Base-by-base conservation (phyloP, 2,329 filamentous ascomycete species). In the Escovopsis sp. region DNA sequence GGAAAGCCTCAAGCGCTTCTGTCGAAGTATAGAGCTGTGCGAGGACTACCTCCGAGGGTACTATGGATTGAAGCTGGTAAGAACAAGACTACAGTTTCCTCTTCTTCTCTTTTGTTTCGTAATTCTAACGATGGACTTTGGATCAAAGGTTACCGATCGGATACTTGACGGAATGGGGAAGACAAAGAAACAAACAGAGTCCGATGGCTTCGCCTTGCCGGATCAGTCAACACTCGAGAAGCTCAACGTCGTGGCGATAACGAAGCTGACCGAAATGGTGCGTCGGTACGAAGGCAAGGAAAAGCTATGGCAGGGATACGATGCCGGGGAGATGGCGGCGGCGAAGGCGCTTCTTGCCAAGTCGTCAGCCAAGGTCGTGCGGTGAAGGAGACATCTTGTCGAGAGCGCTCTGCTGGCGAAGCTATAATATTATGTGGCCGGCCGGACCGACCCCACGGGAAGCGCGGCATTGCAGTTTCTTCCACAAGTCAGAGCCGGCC, bases 21-120 rank as follows among this genome's bases (percentile, higher is more conserved):
- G 82, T 58, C 77, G 91, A 53, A 91, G 87, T 55, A 77, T 96
- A 49, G 91, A 98, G 64, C 73, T 98, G 41, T 96, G 91, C 56
- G 85, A 95, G 53, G 80, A 87, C 57, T 96, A 95, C 58, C 63
- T 96, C 47, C 78, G 91, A 47, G 91, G 88, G 1, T 94, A 87
- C 59, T 96, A 94, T 61, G 91, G 91, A 6, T 66, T 98, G 46
- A 91, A 89, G 59, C 60, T 88, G 61, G 81, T 87, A 62, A 54
- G 73, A 18, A 28, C 23, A 9, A 19, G 4, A 26, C 9, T 12
- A 12, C 12, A 26, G 23, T 12, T 26, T 30, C 23, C 11, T 30
- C 2, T 23, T 10, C 33, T 37, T 35, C 9, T 6, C 18, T 4
- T 26, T 2, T 19, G 7, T 9, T 11, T 32, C 3, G 28, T 7